Percentiles rank a stretch among this genome's conserved stretches.
These are phyloP conservation scores for Aleurites moluccanus DNA, from an alignment of 441 rosid species.

Conservation along the genomic window DNA sequence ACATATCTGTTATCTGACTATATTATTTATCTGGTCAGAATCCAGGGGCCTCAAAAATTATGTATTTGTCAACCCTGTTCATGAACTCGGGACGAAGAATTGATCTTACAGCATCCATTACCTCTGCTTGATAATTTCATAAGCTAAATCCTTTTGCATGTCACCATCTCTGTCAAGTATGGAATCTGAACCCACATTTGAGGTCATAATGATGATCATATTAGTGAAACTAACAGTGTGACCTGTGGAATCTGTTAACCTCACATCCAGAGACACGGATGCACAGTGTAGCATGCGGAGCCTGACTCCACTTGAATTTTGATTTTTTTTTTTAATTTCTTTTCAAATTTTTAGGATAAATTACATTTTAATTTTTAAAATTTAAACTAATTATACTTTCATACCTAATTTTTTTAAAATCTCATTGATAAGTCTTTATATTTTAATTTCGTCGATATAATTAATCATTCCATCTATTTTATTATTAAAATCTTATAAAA, in stretches of 20 bases:
- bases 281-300: too few species aligned
- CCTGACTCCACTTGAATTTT: too few species aligned
- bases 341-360: too few species aligned
- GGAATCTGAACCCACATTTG: slow-evolving; percentile 94
- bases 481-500: too few species aligned
- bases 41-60: slow-evolving; percentile 95
- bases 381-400: too few species aligned
- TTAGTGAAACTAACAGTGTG: slow-evolving; percentile 92
- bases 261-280: too few species aligned
- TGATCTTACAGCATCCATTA: slow-evolving; percentile 92
- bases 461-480: too few species aligned
- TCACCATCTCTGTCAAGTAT: slow-evolving; percentile 69
- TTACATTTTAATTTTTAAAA: too few species aligned
- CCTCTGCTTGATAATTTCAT: slow-evolving; percentile 83
- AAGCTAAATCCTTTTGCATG: slow-evolving; percentile 52
- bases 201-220: slow-evolving; percentile 92
- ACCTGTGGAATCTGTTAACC: slow-evolving; percentile 97
- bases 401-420: too few species aligned
- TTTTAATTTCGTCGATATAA: too few species aligned
- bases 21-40: slow-evolving; percentile 72
- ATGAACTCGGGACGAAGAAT: slow-evolving; percentile 95
- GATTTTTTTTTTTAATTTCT: too few species aligned
- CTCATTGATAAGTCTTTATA: too few species aligned
- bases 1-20: slow-evolving; percentile 86
- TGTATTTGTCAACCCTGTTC: slow-evolving; percentile 96